Base-by-base conservation (phyloP, 2,329 filamentous ascomycete genomes). In the Cytospora piceae region DNA sequence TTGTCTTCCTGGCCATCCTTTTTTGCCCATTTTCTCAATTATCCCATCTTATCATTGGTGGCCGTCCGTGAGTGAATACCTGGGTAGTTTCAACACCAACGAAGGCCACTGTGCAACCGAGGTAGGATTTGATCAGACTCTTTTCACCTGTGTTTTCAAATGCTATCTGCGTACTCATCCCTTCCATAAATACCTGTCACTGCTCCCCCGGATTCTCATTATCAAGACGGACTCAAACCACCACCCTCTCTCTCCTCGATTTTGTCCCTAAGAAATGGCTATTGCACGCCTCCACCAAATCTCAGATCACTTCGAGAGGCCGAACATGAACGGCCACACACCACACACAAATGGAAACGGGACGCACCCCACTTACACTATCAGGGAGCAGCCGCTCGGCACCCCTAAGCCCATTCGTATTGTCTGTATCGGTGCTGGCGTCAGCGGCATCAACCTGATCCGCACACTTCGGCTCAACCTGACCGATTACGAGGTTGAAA, bases 381-480 rank as follows among this genome's bases (percentile, higher is more conserved):
- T 80, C 29, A 68, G 65, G 55, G 78, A 80, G 61, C 69, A 75
- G 49, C 77, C 78, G 12, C 72, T 80, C 46, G 78, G 78, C n/a
- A 73, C 76, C 8, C 60, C 75, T 32, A 78, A 76, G 63, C 77
- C 76, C 70, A 71, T 82, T 65, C 79, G 78, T 49, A 77, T 82
- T 69, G 75, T 82, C 65, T 77, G 76, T 51, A 79, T 82, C 69
- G 80, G 80, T 0, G 80, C 80, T 31, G 80, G 80, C 17, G 77
- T 77, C 27, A 80, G 78, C 69, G 79, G 79, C 39, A 74, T 81
- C 69, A 81, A 81, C 67, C 74, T 82, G 70, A 72, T 80, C 66
- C 79, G 80, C 62, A 80, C 81, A 5, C 74, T 83, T 49, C 78
- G 80, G 51, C 74, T 77, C 53, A 76, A 77, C 58, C 72, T 83